Conservation (phyloP, 768 basidiomycete species). For the Amanita molliuscula region DNA sequence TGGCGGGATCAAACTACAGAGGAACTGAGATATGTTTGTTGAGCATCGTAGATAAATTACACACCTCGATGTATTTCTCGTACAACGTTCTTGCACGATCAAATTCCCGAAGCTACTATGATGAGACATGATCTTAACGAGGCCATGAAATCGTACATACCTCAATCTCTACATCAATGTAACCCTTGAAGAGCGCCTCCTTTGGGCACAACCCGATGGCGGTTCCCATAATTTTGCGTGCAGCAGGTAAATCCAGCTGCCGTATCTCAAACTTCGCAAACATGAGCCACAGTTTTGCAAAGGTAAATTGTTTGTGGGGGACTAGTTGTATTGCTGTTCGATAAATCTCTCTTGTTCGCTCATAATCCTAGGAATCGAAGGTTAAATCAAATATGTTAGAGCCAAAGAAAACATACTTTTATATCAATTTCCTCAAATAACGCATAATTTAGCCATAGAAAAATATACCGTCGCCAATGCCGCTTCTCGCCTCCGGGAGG, state of each 20-base stretch:
- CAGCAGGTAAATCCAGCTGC: slow-evolving; percentile 68
- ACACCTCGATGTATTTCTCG: slow-evolving; percentile 87
- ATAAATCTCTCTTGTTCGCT: slow-evolving; percentile 83
- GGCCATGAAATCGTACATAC: slow-evolving; percentile 26
- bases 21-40: neutral
- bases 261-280: slow-evolving; percentile 91
- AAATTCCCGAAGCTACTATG: slow-evolving; percentile 75
- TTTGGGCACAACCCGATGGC: slow-evolving; percentile 96
- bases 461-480: slow-evolving; percentile 84
- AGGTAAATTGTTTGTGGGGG: slow-evolving; percentile 95
- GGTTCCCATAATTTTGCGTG: slow-evolving; percentile 81
- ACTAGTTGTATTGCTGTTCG: slow-evolving; percentile 82
- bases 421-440: slow-evolving; percentile 95
- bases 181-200: slow-evolving; percentile 90
- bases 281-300: slow-evolving; percentile 92
- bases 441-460: slow-evolving; percentile 92
- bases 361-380: slow-evolving; percentile 50
- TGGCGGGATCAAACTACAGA: slow-evolving; percentile 72
- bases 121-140: neutral
- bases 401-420: slow-evolving; percentile 39
- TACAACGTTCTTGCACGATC: slow-evolving; percentile 88
- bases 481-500: slow-evolving; percentile 92
- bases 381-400: neutral
- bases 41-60: slow-evolving; percentile 11
- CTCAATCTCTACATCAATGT: slow-evolving; percentile 89